Percentiles rank a stretch among this genome's conserved stretches.
Conservation (phyloP, 2,329 filamentous ascomycete genomes). For the Macroventuria anomochaeta region DNA sequence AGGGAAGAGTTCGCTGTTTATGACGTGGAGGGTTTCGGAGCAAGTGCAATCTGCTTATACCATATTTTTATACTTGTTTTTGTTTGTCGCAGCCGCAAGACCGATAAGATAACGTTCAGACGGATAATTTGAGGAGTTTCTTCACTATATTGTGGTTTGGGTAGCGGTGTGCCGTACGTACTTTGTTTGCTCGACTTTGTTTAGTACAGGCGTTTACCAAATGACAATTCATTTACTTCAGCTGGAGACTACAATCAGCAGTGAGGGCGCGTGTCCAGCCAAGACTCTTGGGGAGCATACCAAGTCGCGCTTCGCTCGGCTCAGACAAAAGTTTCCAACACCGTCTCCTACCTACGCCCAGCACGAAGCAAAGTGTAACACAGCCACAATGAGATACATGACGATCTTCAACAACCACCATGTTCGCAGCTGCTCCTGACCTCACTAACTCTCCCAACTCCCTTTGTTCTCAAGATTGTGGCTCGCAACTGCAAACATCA, state of each 20-base stretch:
- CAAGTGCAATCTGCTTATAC: constrained; percentile 10
- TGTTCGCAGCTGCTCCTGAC: neutral
- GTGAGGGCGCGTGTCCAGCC: neutral
- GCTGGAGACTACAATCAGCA: too few species aligned
- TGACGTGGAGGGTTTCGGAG: neutral
- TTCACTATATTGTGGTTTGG: neutral
- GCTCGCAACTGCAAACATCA: neutral
- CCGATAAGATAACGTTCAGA: neutral
- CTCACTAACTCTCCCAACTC: neutral
- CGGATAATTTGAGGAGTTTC: constrained; percentile 2
- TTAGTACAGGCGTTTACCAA: too few species aligned
- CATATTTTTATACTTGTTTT: constrained; percentile 7
- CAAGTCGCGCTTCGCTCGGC: neutral
- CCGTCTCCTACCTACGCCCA: neutral
- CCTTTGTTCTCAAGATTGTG: neutral
- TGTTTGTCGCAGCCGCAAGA: neutral
- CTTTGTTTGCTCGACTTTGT: too few species aligned
- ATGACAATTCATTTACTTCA: too few species aligned
- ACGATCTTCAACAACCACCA: neutral
- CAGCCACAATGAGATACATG: neutral
- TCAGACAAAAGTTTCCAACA: neutral
- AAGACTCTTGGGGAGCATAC: neutral
- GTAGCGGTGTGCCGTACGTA: too few species aligned
- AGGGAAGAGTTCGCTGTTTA: neutral
- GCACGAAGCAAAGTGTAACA: neutral